phyloP scores from a whole-genome alignment of 2,329 filamentous ascomycete species.

The Davidsoniella eucalypti region DNA sequence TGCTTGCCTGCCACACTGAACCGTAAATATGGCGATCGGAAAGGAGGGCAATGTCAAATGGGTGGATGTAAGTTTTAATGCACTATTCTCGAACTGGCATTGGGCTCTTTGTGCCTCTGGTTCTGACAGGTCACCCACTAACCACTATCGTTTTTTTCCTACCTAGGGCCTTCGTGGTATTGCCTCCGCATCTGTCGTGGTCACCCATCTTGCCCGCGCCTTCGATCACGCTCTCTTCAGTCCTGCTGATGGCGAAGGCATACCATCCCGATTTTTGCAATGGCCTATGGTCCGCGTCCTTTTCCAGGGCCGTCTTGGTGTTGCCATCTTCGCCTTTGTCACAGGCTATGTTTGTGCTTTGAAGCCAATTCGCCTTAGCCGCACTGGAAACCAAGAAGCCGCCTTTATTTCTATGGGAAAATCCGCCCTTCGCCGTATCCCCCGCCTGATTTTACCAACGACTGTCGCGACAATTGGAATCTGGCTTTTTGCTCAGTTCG shows the following conservation, averaged over 20 bases:
- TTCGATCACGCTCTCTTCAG: slow-evolving; percentile 35
- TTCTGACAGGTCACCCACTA: neutral
- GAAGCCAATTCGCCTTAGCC: slow-evolving; percentile 39
- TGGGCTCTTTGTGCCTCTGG: neutral
- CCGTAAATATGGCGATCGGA: slow-evolving; percentile 24
- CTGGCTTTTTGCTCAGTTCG: slow-evolving; percentile 36
- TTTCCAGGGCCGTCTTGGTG: slow-evolving; percentile 45
- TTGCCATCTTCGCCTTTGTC: slow-evolving; percentile 49
- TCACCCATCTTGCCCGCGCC: slow-evolving; percentile 35
- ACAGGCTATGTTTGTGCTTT: slow-evolving; percentile 48
- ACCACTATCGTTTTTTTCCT: neutral
- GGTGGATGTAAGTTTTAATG: slow-evolving; percentile 35
- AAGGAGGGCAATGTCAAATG: slow-evolving; percentile 38
- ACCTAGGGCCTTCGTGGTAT: slow-evolving; percentile 37
- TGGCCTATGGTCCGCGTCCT: slow-evolving; percentile 41
- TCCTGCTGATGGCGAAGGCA: slow-evolving; percentile 27
- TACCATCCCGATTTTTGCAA: slow-evolving; percentile 34
- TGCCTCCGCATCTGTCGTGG: slow-evolving; percentile 36
- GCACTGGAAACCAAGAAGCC: slow-evolving; percentile 34
- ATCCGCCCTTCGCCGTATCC: slow-evolving; percentile 41
- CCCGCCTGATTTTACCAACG: slow-evolving; percentile 41
- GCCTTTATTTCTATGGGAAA: slow-evolving; percentile 37
- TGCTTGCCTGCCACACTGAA: neutral
- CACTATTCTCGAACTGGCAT: neutral
- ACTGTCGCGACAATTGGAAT: slow-evolving; percentile 37